These are phyloP conservation scores for Pulveroboletus sp. DNA, from an alignment of 768 basidiomycete genomes.

Conservation along the genomic window DNA sequence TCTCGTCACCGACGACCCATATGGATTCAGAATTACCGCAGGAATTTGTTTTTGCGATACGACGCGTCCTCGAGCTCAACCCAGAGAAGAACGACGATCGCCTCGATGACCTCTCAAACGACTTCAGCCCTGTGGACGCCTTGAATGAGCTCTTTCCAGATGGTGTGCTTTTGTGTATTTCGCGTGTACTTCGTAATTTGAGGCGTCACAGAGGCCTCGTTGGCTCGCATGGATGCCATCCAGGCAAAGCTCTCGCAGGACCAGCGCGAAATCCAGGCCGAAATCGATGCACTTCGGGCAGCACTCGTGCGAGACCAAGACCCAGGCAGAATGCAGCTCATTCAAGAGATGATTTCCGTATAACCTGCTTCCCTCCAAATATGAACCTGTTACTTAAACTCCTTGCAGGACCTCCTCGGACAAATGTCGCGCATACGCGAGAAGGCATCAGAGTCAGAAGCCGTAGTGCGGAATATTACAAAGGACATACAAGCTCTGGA, in stretches of 20 bases:
- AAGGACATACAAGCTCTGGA: conserved; percentile 95
- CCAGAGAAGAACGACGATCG: conserved; percentile 44
- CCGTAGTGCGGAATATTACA: conserved; percentile 92
- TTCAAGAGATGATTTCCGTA: conserved; percentile 96
- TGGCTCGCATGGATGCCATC: conserved; percentile 67
- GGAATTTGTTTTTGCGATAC: conserved; percentile 66
- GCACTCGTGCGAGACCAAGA: conserved; percentile 77
- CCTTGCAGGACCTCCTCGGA: conserved; percentile 75
- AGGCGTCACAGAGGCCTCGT: conserved; percentile 58
- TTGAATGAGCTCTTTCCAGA: conserved; percentile 70
- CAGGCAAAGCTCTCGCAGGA: conserved; percentile 65
- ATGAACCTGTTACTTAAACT: conserved; percentile 4
- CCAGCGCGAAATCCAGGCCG: conserved; percentile 63
- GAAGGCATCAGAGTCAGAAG: conserved; percentile 95
- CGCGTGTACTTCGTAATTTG: not conserved
- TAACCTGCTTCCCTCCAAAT: conserved; percentile 17
- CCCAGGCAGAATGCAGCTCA: conserved; percentile 82
- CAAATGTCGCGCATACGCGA: conserved; percentile 96
- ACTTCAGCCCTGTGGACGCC: conserved; percentile 53
- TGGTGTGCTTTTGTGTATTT: conserved; percentile 39
- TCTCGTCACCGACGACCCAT: conserved; percentile 1
- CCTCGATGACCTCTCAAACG: conserved; percentile 53
- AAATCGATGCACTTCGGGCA: conserved; percentile 64
- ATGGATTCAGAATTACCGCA: conserved; percentile 51
- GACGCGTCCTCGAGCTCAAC: conserved; percentile 61